These are phyloP conservation scores for Cucurbita argyrosperma DNA, from an alignment of 306 rosid genomes.

Conservation along the genomic window DNA sequence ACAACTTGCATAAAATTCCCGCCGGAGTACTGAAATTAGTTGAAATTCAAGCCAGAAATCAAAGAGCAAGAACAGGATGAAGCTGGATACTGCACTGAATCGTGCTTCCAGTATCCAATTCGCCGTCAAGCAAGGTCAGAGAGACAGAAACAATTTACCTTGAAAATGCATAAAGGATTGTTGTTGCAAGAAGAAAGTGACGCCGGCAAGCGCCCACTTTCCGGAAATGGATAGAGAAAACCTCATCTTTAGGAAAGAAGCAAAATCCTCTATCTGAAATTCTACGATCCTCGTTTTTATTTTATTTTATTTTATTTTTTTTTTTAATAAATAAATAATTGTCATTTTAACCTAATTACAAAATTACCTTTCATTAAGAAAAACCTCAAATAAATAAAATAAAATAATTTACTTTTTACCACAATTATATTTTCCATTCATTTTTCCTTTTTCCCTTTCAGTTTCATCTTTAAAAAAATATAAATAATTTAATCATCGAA, in stretches of 20 bases:
- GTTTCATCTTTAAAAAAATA: no score
- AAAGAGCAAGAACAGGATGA: not conserved
- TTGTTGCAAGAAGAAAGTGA: constrained; percentile 13
- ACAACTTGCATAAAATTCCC: not conserved
- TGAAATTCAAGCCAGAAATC: not conserved
- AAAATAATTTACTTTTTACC: no score
- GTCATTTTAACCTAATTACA: no score
- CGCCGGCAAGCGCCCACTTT: not conserved
- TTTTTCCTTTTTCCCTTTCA: no score
- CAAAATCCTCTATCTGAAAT: not conserved
- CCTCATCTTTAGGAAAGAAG: not conserved
- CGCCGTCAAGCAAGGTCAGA: not conserved
- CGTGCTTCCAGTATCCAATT: no score
- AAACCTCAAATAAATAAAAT: no score
- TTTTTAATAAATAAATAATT: no score
- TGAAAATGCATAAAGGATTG: constrained; percentile 2
- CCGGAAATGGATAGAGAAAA: not conserved
- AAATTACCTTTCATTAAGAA: no score
- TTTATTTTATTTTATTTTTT: no score
- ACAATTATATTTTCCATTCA: no score
- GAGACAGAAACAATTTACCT: constrained; percentile 20
- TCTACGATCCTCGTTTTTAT: not conserved
- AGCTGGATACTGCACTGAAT: no score
- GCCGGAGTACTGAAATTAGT: not conserved
- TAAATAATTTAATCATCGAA: no score